These are phyloP conservation scores for Daldinia loculata DNA, from an alignment of 495 filamentous ascomycete genomes.

Conservation along the genomic window DNA sequence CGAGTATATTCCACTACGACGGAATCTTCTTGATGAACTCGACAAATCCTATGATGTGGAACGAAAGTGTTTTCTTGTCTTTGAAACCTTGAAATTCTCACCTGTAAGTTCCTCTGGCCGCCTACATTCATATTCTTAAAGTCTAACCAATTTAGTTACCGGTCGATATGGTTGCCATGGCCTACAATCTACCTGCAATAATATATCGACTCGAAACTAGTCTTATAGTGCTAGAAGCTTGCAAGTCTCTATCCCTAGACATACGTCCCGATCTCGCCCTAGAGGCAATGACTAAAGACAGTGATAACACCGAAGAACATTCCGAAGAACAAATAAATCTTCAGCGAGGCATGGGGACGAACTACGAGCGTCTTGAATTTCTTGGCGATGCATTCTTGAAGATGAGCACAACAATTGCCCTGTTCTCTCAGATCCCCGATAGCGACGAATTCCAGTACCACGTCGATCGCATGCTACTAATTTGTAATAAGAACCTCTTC, in stretches of 20 bases:
- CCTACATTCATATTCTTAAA: background rate
- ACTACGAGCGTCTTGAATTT: conserved; percentile 96
- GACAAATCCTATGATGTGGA: conserved; percentile 47
- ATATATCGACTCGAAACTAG: conserved; percentile 84
- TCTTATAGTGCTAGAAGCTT: conserved; percentile 77
- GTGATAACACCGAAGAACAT: conserved; percentile 87
- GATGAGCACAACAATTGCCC: conserved; percentile 89
- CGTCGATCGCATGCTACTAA: conserved; percentile 85
- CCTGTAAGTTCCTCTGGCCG: conserved; percentile 61
- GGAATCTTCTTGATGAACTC: conserved; percentile 79
- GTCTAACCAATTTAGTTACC: conserved; percentile 66
- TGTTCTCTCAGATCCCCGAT: conserved; percentile 78
- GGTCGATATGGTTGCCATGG: conserved; percentile 68
- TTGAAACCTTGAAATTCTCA: conserved; percentile 72
- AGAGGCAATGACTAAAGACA: conserved; percentile 94
- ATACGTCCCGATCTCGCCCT: conserved; percentile 76
- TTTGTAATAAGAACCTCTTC: conserved; percentile 93
- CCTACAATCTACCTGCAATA: conserved; percentile 80
- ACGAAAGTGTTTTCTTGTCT: conserved; percentile 57
- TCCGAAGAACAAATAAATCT: conserved; percentile 73
- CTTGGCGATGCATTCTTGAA: conserved; percentile 95
- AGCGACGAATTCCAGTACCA: conserved; percentile 89
- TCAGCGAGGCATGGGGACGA: conserved; percentile 91
- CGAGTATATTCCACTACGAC: conserved; percentile 73
- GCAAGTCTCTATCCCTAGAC: conserved; percentile 64